Evolutionary conservation across 1,284 basidiomycete genomes (phyloP).

Genomic region (Puccinia coronata): DNA sequence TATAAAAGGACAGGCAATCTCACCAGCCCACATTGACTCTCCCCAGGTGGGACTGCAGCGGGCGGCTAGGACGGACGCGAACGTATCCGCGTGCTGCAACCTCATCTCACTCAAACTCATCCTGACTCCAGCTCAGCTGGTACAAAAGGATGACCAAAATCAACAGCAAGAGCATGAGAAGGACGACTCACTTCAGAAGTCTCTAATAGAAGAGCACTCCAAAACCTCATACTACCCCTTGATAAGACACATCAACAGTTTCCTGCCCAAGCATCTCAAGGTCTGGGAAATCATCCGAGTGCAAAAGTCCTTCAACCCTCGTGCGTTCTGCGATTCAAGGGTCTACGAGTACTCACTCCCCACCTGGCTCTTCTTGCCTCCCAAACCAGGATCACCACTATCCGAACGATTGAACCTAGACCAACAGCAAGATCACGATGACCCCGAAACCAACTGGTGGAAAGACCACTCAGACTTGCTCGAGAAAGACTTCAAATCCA

Average conservation of each 20-base stretch:
- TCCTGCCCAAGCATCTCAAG: constrained; percentile 85
- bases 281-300: constrained; percentile 87
- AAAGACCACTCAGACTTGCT: constrained; percentile 55
- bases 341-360: constrained; percentile 98
- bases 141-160: neutral
- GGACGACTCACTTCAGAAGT: neutral
- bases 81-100: constrained; percentile 96
- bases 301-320: constrained; percentile 88
- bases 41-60: constrained; percentile 76
- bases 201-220: neutral
- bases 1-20: too few relatives aligned
- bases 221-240: constrained; percentile 59
- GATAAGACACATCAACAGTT: constrained; percentile 75
- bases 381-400: constrained; percentile 74
- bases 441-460: constrained; percentile 57
- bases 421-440: neutral
- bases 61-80: constrained; percentile 92
- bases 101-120: constrained; percentile 63
- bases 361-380: constrained; percentile 87
- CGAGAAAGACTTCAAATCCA: constrained; percentile 52
- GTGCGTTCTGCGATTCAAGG: constrained; percentile 82
- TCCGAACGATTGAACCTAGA: constrained; percentile 57
- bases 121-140: constrained; percentile 53
- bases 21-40: neutral
- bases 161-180: neutral